Evolutionary conservation across 139 green algal genomes (phyloP).

Genomic region (Auxenochlorella protothecoides): DNA sequence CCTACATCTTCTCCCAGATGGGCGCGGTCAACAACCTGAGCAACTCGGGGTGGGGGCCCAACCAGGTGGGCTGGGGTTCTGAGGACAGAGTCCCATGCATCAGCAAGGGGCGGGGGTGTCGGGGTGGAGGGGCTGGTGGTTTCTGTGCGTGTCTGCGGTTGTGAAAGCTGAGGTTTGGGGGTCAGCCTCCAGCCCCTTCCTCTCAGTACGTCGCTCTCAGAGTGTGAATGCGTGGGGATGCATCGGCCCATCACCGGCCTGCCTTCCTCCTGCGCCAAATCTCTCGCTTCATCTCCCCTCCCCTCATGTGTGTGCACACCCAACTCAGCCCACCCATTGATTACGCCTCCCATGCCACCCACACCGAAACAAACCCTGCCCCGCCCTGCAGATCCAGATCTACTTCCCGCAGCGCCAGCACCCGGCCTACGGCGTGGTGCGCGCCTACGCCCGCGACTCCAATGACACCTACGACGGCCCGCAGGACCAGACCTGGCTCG

Average conservation of each 20-base stretch:
- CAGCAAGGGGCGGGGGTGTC: too few species aligned
- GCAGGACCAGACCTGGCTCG: conserved; percentile 8
- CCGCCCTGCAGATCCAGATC: conserved; percentile 25
- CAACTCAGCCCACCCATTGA: too few species aligned
- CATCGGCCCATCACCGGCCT: too few species aligned
- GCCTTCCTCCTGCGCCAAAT: too few species aligned
- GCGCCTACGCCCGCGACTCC: conserved; percentile 25
- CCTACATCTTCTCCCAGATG: conserved; percentile 21
- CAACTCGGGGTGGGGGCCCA: conserved; percentile 4
- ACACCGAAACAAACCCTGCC: background rate
- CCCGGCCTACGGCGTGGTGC: conserved; percentile 32
- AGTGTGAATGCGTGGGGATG: too few species aligned
- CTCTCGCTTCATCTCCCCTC: too few species aligned
- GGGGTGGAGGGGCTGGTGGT: background rate
- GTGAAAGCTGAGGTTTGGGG: too few species aligned
- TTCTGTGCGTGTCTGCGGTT: too few species aligned
- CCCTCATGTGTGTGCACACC: too few species aligned
- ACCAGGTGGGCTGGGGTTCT: conserved; percentile 4
- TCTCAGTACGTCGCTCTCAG: too few species aligned
- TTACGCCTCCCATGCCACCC: too few species aligned
- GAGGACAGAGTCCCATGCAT: background rate
- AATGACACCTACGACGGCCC: conserved; percentile 7
- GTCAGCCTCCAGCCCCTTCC: too few species aligned
- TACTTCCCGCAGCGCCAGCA: conserved; percentile 29
- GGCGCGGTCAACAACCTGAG: background rate